These are phyloP conservation scores for Paracoccidioides lutzii DNA, from an alignment of 2,329 filamentous ascomycete species.

Conservation along the genomic window DNA sequence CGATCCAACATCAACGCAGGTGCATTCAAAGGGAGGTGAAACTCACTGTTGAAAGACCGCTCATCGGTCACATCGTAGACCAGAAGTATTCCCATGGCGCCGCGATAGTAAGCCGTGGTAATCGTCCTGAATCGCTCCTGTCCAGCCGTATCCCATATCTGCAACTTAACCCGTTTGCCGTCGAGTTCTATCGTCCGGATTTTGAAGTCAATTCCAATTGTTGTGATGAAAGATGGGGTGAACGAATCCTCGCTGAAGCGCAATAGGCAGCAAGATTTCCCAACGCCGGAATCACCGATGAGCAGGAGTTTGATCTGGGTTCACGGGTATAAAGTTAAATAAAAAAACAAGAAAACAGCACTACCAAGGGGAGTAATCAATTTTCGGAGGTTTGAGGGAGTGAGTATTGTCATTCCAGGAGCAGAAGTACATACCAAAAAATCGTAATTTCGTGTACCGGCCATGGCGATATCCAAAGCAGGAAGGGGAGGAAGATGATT, in stretches of 20 bases:
- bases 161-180: conserved; percentile 95
- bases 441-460: conserved; percentile 96
- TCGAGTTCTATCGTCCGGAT: conserved; percentile 98
- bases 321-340: too few species aligned
- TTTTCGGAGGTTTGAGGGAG: conserved; percentile 1
- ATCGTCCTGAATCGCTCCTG: conserved; percentile 98
- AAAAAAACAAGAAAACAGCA: conserved; percentile 5
- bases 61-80: conserved; percentile 98
- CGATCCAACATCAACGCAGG: neutral
- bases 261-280: conserved; percentile 92
- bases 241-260: conserved; percentile 97
- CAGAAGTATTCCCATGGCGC: conserved; percentile 93
- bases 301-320: conserved; percentile 85
- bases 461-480: conserved; percentile 45
- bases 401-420: too few species aligned
- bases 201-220: conserved; percentile 99
- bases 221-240: conserved; percentile 95
- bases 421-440: conserved; percentile 61
- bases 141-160: conserved; percentile 98
- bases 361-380: neutral
- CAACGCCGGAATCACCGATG: conserved; percentile 92
- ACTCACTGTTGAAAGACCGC: conserved; percentile 84
- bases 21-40: conserved; percentile 2
- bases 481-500: neutral
- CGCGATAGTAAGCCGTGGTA: conserved; percentile 95